Conservation (phyloP, 208 protist genomes). For the Crithidia expoeki region DNA sequence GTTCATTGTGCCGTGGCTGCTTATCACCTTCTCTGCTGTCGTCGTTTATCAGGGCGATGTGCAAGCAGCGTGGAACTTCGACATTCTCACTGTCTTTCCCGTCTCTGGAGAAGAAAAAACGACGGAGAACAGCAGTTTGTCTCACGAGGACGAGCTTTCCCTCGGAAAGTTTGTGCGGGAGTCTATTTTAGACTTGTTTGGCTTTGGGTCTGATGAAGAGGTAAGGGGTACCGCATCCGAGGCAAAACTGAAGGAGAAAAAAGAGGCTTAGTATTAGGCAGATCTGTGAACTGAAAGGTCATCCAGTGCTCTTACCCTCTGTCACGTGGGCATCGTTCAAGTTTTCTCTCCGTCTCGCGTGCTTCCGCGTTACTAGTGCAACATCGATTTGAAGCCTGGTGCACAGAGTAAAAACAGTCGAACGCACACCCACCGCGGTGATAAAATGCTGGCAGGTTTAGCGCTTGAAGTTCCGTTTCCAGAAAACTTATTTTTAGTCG, state of each 20-base stretch:
- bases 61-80: constrained; percentile 57
- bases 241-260: constrained; percentile 36
- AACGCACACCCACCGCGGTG: too few relatives aligned
- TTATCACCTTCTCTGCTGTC: constrained; percentile 62
- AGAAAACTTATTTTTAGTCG: too few relatives aligned
- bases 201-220: constrained; percentile 32
- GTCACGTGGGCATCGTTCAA: too few relatives aligned
- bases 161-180: constrained; percentile 32
- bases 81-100: constrained; percentile 33
- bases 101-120: constrained; percentile 13
- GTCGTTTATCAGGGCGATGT: constrained; percentile 68
- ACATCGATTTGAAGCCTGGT: too few relatives aligned
- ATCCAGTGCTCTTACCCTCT: too few relatives aligned
- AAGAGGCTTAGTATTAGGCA: constrained; percentile 23
- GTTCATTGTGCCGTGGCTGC: constrained; percentile 92
- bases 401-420: too few relatives aligned
- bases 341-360: too few relatives aligned
- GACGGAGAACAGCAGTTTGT: background rate
- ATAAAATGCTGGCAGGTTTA: too few relatives aligned
- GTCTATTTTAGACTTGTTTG: constrained; percentile 48
- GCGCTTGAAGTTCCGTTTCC: too few relatives aligned
- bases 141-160: constrained; percentile 31
- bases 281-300: background rate
- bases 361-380: too few relatives aligned
- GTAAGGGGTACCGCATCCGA: background rate